These are phyloP conservation scores for Speleostelium caveatum DNA, from an alignment of 78 protist species.

Conservation along the genomic window DNA sequence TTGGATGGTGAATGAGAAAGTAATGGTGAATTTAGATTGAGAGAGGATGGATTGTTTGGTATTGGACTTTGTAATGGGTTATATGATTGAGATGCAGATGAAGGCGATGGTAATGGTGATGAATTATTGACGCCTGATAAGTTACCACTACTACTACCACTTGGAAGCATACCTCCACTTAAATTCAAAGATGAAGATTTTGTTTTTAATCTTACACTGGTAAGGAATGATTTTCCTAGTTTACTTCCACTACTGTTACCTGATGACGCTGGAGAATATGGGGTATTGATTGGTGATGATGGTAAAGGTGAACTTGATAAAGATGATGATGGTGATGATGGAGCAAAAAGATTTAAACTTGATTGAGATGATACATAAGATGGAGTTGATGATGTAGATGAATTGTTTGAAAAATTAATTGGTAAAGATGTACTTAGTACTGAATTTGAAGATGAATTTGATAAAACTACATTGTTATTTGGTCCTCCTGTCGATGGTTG, in stretches of 20 bases:
- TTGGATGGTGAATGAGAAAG: slow-evolving; percentile 1
- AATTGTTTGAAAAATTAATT: not conserved
- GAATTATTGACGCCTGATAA: not conserved
- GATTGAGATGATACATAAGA: no score
- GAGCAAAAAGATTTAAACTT: no score
- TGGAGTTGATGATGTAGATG: not conserved
- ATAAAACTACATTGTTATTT: slow-evolving; percentile 15
- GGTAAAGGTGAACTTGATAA: slow-evolving; percentile 10
- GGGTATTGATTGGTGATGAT: slow-evolving; percentile 19
- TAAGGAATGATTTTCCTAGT: slow-evolving; percentile 27
- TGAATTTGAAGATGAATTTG: not conserved
- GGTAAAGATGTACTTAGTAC: no score
- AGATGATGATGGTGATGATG: not conserved
- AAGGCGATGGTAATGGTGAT: not conserved
- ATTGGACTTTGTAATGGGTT: slow-evolving; percentile 8
- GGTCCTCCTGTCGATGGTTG: no score
- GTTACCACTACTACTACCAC: not conserved
- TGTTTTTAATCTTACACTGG: slow-evolving; percentile 35
- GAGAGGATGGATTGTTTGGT: not conserved
- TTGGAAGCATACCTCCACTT: slow-evolving; percentile 53
- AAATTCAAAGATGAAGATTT: slow-evolving; percentile 17
- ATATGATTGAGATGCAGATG: slow-evolving; percentile 3
- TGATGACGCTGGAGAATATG: not conserved
- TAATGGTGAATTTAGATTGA: slow-evolving; percentile 53
- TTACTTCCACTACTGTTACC: not conserved